Base-by-base conservation (phyloP, 495 filamentous ascomycete genomes). In the Aspergillus egyptiacus region DNA sequence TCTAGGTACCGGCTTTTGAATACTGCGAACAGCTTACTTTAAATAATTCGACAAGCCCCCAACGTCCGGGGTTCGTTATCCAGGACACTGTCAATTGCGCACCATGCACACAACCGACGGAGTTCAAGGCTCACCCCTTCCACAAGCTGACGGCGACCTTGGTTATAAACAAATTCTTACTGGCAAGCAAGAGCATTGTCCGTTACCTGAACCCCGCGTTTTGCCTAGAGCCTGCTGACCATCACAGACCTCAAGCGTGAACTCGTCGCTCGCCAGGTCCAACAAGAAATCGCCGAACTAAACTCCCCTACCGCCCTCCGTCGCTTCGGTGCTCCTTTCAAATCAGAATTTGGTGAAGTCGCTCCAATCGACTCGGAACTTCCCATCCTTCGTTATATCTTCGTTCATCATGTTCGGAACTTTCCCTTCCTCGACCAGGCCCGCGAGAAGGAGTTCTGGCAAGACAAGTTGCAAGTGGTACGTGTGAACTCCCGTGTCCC, bases 141-240 rank as follows among this genome's bases (percentile, higher is more conserved):
- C 9, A 13, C 47, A 34, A 3, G 18, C 34, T 4, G 39, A 38
- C 22, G n/a, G 28, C 18, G 33, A 37, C 47, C 47, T 27, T 22
- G 22, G 62, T 8, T 69, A 72, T 6, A 67, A 72, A 17, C 73
- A 80, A 17, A 73, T 84, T 50, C 69, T 98, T 54, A 95, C 90
- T 2, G 93, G 93, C 48, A 97, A 95, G 69, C 94, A 98, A 77
- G 93, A 98, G 67, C 94, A 98, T 64, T 98, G 91, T 96, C 66
- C 49, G 83, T 42, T 8, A 17, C 14, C 30, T 9, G 11, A 22
- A n/a, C 22, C 38, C 27, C 35, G 39, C 15, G 10, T 22, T 27
- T 36, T 28, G 19, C 15, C 5, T 14, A 27, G 2, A 25, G 6
- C 33, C n/a, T 30, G 8, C 58, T 75, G 46, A 77, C 61, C 2